phyloP scores from a whole-genome alignment of 805 yeast genomes.

The Isabelozyma gotoi region DNA sequence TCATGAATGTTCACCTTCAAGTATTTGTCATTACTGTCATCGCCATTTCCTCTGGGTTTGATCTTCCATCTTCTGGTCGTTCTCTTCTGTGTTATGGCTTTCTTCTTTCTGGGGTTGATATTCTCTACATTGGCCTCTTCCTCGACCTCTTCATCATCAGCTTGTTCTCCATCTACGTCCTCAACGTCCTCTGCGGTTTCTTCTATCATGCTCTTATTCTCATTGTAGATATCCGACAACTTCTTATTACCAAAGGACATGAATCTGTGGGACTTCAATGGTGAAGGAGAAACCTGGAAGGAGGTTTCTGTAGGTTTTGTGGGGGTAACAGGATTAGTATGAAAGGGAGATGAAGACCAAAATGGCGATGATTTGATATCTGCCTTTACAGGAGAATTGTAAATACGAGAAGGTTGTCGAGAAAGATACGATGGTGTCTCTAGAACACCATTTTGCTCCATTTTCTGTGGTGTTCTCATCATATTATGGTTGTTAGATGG shows the following conservation, averaged over 20 bases:
- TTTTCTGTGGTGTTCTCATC: not conserved
- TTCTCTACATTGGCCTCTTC: slow-evolving; percentile 7
- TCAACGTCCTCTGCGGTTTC: slow-evolving; percentile 12
- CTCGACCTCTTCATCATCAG: slow-evolving; percentile 3
- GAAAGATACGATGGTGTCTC: slow-evolving; percentile 26
- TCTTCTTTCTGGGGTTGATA: slow-evolving; percentile 19
- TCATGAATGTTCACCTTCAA: slow-evolving; percentile 43
- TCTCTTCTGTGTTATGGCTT: slow-evolving; percentile 49
- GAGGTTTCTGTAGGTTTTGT: slow-evolving; percentile 9
- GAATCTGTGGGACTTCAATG: slow-evolving; percentile 36
- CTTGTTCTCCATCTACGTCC: slow-evolving; percentile 9
- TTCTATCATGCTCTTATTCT: slow-evolving; percentile 35
- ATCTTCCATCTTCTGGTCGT: slow-evolving; percentile 52
- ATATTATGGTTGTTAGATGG: not conserved
- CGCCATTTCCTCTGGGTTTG: slow-evolving; percentile 35
- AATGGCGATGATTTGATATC: slow-evolving; percentile 1
- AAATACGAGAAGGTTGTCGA: slow-evolving; percentile 14
- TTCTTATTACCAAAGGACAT: slow-evolving; percentile 21
- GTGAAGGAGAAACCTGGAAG: slow-evolving; percentile 48
- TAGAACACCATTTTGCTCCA: not conserved
- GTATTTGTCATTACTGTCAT: slow-evolving; percentile 21
- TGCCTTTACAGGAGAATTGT: slow-evolving; percentile 3
- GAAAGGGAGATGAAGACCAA: slow-evolving; percentile 1
- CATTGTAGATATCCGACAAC: slow-evolving; percentile 49
- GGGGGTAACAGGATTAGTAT: slow-evolving; percentile 10